These are phyloP conservation scores for Climacium dendroides DNA, from an alignment of 225 moss, liverwort and hornwort genomes.

Conservation along the genomic window DNA sequence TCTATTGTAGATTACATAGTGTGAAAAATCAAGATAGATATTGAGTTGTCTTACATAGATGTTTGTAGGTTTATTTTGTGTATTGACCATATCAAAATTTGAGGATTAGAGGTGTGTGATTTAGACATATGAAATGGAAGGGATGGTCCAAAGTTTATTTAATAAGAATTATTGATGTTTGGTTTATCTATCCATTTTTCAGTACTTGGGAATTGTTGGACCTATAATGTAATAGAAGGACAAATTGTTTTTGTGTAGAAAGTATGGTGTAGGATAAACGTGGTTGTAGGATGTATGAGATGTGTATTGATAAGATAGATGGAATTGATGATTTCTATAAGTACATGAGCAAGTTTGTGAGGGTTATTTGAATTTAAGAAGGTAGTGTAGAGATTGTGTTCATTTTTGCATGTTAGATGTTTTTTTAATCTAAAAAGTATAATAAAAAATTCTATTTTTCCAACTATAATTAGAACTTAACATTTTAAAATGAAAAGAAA, in stretches of 20 bases:
- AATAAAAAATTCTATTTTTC: neutral
- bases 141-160: neutral
- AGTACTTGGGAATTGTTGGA: neutral
- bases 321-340: accelerated
- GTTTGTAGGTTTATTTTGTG: accelerated
- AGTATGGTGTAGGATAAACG: neutral
- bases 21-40: accelerated
- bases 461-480: neutral
- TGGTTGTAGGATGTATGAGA: neutral
- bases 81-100: neutral
- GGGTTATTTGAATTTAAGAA: neutral
- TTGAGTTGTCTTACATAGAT: neutral
- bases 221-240: no score
- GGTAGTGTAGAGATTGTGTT: accelerated
- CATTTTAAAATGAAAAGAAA: no score
- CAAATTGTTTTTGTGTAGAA: neutral
- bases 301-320: neutral
- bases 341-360: neutral
- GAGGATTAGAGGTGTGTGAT: accelerated
- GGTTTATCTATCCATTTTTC: neutral
- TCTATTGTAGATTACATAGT: neutral
- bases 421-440: accelerated
- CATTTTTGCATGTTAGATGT: accelerated
- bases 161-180: neutral
- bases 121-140: neutral